phyloP scores from a whole-genome alignment of 495 filamentous ascomycete species.

The Penicillium ucsense region DNA sequence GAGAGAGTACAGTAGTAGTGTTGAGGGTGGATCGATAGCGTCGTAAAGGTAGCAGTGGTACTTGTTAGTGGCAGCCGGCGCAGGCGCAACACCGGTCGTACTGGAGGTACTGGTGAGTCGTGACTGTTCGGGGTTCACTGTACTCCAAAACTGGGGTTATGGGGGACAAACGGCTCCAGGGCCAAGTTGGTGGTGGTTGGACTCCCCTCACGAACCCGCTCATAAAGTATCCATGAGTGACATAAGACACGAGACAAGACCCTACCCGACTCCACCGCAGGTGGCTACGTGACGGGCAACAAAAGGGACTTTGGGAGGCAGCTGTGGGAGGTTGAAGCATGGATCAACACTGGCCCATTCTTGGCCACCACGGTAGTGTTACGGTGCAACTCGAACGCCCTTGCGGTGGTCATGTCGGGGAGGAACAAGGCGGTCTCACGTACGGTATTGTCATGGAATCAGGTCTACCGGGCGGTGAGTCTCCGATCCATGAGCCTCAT shows the following conservation, averaged over 20 bases:
- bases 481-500: no score
- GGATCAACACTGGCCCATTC: slow-evolving; percentile 36
- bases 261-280: background rate
- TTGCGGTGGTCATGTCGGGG: slow-evolving; percentile 13
- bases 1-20: slow-evolving; percentile 13
- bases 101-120: background rate
- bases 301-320: background rate
- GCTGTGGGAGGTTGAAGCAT: slow-evolving; percentile 14
- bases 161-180: no score
- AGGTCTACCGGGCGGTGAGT: background rate
- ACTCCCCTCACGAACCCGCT: no score
- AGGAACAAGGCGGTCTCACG: slow-evolving; percentile 10
- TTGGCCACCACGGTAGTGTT: slow-evolving; percentile 11
- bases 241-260: slow-evolving; percentile 2
- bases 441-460: background rate
- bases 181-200: no score
- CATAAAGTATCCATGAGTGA: background rate
- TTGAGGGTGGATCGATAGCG: slow-evolving; percentile 20
- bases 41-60: slow-evolving; percentile 10
- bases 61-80: background rate
- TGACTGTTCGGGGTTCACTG: no score
- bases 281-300: background rate
- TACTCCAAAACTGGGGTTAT: no score
- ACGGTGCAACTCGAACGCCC: slow-evolving; percentile 22
- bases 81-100: background rate